A percentile compares a stretch with the other conserved stretches of the same genome.
phyloP scores from a whole-genome alignment of 345 rosid genomes.

The Syzygium grande region DNA sequence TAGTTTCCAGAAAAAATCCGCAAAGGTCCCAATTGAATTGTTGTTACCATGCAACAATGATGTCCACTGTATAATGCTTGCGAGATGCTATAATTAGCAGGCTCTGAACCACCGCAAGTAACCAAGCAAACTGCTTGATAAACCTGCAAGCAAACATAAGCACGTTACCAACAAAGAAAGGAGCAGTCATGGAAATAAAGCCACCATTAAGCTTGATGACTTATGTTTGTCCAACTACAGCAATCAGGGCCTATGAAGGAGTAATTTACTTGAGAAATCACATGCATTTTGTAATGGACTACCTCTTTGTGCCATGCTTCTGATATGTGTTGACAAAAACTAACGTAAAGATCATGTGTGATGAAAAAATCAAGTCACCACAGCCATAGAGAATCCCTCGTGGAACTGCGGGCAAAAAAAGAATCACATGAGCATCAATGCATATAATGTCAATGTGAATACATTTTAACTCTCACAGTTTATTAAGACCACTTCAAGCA shows the following conservation, averaged over 20 bases:
- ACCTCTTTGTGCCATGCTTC: constrained; percentile 64
- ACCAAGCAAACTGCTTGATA: constrained; percentile 68
- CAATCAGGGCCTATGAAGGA: background rate
- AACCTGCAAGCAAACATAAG: constrained; percentile 26
- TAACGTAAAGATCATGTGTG: constrained; percentile 79
- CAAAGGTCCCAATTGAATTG: background rate
- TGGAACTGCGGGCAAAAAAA: constrained; percentile 50
- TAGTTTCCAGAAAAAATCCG: background rate
- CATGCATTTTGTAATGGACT: background rate
- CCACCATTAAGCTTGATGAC: background rate
- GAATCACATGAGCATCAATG: constrained; percentile 3
- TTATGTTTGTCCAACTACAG: background rate
- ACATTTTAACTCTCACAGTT: constrained; percentile 36
- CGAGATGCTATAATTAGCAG: constrained; percentile 79
- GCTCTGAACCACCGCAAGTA: constrained; percentile 65
- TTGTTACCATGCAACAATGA: constrained; percentile 75
- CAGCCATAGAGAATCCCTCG: constrained; percentile 61
- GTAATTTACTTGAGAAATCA: background rate
- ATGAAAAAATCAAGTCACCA: constrained; percentile 88
- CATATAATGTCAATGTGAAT: background rate
- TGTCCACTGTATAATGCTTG: constrained; percentile 80
- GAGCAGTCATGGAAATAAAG: background rate
- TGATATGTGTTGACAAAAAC: constrained; percentile 75
- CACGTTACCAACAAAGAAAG: background rate
- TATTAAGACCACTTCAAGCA: constrained; percentile 46